Base-by-base conservation (phyloP, 2,329 filamentous ascomycete genomes). In the Arthroderma sp. region DNA sequence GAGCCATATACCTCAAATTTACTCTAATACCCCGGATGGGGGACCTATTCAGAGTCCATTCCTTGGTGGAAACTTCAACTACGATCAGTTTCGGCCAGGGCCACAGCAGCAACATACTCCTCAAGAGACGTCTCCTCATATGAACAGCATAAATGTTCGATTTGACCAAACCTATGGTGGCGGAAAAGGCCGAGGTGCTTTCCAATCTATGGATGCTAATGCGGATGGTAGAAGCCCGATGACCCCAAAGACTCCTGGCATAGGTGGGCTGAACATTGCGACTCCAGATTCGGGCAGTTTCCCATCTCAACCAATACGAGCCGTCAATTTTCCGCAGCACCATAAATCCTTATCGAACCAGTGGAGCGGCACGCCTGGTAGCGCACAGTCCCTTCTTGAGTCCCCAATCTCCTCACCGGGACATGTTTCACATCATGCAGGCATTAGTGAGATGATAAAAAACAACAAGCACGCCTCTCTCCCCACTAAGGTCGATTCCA, bases 31-130 rank as follows among this genome's bases (percentile, higher is more conserved):
- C 1, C 88, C 89, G 3, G 89, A 96, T 49, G 86, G 86, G 43
- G 83, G 86, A 43, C 87, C 89, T 4, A 89, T 94, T 49, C 85
- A 93, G 58, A 95, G 87, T 56, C 89, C 89, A 0, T 95, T 87
- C 57, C 75, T 84, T 36, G 77, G 83, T 43, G 70, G 68, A 54
- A 80, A 75, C 58, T 91, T 88, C 68, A 82, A 80, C 64, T 83
- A 83, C 57, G 73, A 73, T 32, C 83, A 87, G 52, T 93, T 86
- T 61, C 78, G 83, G 38, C 15, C 15, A 22, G 15, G 15, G 15
- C 75, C 77, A 47, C 68, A 69, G 56, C 80, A 83, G 56, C 75
- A 78, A 30, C 47, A 49, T 34, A 46, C 44, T 4, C 47, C 44
- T 44, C 72, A 70, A 58, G 72, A 74, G 58, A 49, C 57, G 53